Evolutionary conservation across 164 flowering plant genomes (phyloP), one percentile per base, ranked within the genome.

Genomic region (Vitis amurensis): DNA sequence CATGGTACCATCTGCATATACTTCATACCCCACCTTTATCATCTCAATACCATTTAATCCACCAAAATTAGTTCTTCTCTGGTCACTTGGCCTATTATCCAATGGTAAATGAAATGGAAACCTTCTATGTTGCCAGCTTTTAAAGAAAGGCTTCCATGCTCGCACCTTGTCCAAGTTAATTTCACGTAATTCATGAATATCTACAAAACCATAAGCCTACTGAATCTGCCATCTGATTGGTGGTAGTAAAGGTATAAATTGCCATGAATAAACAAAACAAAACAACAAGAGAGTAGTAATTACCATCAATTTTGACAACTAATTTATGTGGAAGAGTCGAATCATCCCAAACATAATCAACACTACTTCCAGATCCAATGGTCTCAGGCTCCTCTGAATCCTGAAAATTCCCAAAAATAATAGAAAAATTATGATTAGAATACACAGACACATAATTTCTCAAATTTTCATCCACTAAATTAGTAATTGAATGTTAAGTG

Each of bases 291-390:
- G 23, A 27, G 7, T 5, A 52, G 55, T 64, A 59, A 30, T 30
- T 80, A 89, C 99, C 90, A 74, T 79, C 77, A 68, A 93, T 81
- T 69, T 85, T 85, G 66, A 95, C 83, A 61, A 90, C 80, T 59
- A 95, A 85, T 75, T 82, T 89, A 83, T 86, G 99, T 55, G 97
- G 94, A 81, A 89, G 90, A 76, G 82, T 87, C 74, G 82, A 73
- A 84, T 95, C 93, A 78, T 89, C 97, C 98, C 99, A 95, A 53
- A 86, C 93, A 81, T 92, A 94, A 73, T 79, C 76, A 52, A 72
- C 77, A 68, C 75, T 78, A 66, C 69, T 73, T 65, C 82, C 86
- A 81, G 94, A 69, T 78, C 81, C 84, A 65, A 95, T 86, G 78
- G 75, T 79, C 76, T 95, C 98, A n/a, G 79, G 81, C 59, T 82